phyloP scores from a whole-genome alignment of 257 asterid genomes.

The Capsicum baccatum region DNA sequence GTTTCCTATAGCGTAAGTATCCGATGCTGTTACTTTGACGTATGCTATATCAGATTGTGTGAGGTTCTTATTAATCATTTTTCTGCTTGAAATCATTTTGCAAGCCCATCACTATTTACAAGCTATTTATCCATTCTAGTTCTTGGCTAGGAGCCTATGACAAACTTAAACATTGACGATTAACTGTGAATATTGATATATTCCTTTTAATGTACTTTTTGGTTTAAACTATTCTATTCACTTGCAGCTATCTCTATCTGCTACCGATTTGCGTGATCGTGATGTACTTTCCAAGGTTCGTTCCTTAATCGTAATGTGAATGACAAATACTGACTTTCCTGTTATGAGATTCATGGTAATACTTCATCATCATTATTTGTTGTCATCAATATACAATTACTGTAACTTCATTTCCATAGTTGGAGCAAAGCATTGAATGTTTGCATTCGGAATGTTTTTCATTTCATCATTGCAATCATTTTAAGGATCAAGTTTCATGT shows the following conservation, averaged over 20 bases:
- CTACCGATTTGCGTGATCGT: constrained; percentile 74
- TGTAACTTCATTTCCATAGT: constrained; percentile 10
- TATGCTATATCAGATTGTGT: constrained; percentile 6
- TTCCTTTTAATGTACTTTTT: not conserved
- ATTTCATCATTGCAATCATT: constrained; percentile 1
- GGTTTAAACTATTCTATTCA: not conserved
- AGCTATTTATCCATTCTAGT: constrained; percentile 10
- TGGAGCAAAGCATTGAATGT: not conserved
- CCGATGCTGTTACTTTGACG: not conserved
- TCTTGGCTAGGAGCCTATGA: constrained; percentile 13
- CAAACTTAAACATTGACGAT: not conserved
- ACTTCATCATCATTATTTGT: not conserved
- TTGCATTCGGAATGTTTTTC: not conserved
- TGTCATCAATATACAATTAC: not conserved
- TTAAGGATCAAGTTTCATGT: constrained; percentile 12
- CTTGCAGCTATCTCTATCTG: constrained; percentile 92
- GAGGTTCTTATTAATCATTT: not conserved
- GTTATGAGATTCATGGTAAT: constrained; percentile 2
- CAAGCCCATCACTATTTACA: not conserved
- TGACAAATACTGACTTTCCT: not conserved
- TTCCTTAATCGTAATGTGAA: constrained; percentile 26
- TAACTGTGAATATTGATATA: not conserved
- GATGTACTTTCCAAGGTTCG: constrained; percentile 98
- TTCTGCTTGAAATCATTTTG: constrained; percentile 16
- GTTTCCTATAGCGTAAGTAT: not conserved